Conservation (phyloP, 352 stramenopile genomes). For the Globisporangium solare region DNA sequence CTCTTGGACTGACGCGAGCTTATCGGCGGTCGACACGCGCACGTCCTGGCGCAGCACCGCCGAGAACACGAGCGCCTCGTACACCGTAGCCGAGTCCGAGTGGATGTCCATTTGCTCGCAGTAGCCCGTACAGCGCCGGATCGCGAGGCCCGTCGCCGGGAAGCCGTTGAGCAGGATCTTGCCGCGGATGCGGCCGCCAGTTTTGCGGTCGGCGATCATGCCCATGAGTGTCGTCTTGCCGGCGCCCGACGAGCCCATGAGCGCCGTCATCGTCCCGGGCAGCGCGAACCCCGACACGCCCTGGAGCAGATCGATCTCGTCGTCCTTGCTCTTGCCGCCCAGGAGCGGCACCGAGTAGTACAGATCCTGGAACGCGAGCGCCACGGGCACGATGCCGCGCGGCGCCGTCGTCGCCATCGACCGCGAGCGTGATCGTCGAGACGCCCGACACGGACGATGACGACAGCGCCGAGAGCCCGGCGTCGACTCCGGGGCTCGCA, state of each 20-base stretch:
- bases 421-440: slow-evolving; percentile 13
- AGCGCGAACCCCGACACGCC: slow-evolving; percentile 59
- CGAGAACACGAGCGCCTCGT: slow-evolving; percentile 88
- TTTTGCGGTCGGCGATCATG: slow-evolving; percentile 92
- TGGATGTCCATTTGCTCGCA: slow-evolving; percentile 90
- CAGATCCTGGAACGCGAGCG: slow-evolving; percentile 44
- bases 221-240: slow-evolving; percentile 95
- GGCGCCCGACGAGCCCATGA: slow-evolving; percentile 72
- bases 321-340: slow-evolving; percentile 22
- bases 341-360: slow-evolving; percentile 55
- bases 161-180: slow-evolving; percentile 60
- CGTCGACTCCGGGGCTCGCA: not conserved
- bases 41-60: slow-evolving; percentile 68
- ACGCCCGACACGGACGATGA: not conserved
- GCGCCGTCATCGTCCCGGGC: slow-evolving; percentile 60
- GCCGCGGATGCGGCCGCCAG: slow-evolving; percentile 65
- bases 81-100: slow-evolving; percentile 81
- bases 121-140: slow-evolving; percentile 49
- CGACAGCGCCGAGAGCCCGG: not conserved
- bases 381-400: slow-evolving; percentile 26
- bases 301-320: slow-evolving; percentile 78
- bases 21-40: slow-evolving; percentile 25
- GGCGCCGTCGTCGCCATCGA: not conserved
- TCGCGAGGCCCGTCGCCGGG: slow-evolving; percentile 37
- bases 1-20: slow-evolving; percentile 43